These are phyloP conservation scores for Magnolia sinica DNA, from an alignment of 164 flowering plant genomes.

Conservation along the genomic window DNA sequence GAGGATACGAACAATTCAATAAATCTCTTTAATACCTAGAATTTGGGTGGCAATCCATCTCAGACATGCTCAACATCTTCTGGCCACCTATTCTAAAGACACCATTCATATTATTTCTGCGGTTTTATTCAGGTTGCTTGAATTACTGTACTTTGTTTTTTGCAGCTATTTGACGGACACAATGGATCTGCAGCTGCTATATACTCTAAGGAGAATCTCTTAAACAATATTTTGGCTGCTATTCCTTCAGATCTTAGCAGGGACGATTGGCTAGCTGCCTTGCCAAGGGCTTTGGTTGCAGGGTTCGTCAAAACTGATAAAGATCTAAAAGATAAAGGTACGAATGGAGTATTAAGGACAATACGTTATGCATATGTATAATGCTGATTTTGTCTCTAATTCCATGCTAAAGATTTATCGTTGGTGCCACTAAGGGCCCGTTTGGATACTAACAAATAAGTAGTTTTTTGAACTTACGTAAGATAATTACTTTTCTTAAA, in stretches of 20 bases:
- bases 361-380: neutral
- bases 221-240: slow-evolving; percentile 72
- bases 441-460: too few relatives aligned
- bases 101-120: neutral
- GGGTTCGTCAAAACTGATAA: slow-evolving; percentile 98
- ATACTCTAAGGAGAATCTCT: slow-evolving; percentile 91
- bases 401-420: neutral
- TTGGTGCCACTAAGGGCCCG: neutral
- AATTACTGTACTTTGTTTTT: slow-evolving; percentile 2
- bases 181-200: slow-evolving; percentile 96
- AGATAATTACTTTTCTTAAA: too few relatives aligned
- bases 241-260: slow-evolving; percentile 85
- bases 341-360: neutral
- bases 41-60: neutral
- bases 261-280: slow-evolving; percentile 89
- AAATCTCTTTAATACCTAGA: neutral
- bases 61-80: neutral
- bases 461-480: too few relatives aligned
- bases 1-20: too few relatives aligned
- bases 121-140: neutral
- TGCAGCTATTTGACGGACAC: slow-evolving; percentile 98
- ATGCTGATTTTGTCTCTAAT: neutral
- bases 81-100: neutral
- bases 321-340: slow-evolving; percentile 91
- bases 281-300: slow-evolving; percentile 97